Evolutionary conservation across 139 green algal species (phyloP).

Genomic region (Chlorella sp.): DNA sequence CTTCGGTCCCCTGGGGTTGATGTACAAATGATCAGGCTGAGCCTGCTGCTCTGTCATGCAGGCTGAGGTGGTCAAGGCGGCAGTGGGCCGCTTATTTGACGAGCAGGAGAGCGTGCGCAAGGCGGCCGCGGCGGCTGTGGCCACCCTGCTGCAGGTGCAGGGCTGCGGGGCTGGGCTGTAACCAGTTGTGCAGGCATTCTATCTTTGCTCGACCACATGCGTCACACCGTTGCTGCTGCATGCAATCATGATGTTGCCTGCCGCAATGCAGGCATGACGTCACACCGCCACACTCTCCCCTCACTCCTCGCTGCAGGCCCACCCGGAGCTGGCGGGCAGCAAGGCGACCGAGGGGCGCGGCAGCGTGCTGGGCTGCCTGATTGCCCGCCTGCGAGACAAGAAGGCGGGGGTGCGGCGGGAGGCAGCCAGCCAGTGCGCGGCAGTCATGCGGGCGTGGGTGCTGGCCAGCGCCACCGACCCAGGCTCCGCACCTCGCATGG

Average conservation of each 20-base stretch:
- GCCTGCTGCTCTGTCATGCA: too few relatives aligned
- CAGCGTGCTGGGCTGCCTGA: conserved; percentile 36
- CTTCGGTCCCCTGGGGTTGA: too few relatives aligned
- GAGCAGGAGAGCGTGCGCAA: conserved; percentile 72
- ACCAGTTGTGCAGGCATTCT: too few relatives aligned
- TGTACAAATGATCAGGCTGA: too few relatives aligned
- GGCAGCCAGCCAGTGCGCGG: conserved; percentile 38
- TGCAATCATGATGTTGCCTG: too few relatives aligned
- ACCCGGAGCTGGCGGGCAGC: conserved; percentile 30
- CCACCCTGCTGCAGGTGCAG: conserved; percentile 4
- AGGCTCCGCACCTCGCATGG: neutral
- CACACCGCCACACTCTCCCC: too few relatives aligned
- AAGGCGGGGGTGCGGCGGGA: conserved; percentile 68
- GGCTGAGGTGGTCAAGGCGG: neutral
- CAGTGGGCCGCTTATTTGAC: conserved; percentile 63
- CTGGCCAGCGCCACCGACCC: neutral
- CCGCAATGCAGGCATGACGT: too few relatives aligned
- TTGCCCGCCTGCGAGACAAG: conserved; percentile 70
- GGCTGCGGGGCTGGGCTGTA: too few relatives aligned
- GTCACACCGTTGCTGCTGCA: too few relatives aligned
- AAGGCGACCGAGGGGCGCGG: conserved; percentile 17
- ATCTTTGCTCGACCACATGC: too few relatives aligned
- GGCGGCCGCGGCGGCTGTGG: conserved; percentile 55
- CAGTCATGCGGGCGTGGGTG: conserved; percentile 26
- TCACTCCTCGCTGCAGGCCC: too few relatives aligned